Base-by-base conservation (phyloP, 257 asterid genomes). In the Ehretia macrophylla region DNA sequence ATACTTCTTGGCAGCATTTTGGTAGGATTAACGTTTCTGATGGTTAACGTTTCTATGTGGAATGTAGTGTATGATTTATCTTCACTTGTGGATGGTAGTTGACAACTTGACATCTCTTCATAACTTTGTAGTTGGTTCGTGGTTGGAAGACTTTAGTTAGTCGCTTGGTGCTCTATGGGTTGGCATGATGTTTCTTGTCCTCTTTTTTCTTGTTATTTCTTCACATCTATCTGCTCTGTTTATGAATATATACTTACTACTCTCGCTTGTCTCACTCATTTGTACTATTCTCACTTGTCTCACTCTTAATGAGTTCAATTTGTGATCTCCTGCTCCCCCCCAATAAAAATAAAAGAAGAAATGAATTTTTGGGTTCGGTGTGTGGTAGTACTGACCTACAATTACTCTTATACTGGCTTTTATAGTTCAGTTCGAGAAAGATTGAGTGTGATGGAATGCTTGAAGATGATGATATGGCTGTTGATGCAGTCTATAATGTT, bases 401-500 rank as follows among this genome's bases (percentile, higher is more conserved):
- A 4, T 45, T 14, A 27, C 35, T 45, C 50, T 12, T 13, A 13
- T 12, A 11, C 50, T 45, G 50, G 50, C 5, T 45, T 45, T 45
- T 45, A 45, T 45, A 45, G 50, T 45, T 45, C 8, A 27, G 35
- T 6, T 27, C 35, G 50, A 45, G n/a, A 45, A 45, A 12, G 50
- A 13, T 45, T 45, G 50, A 4, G 50, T 45, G 14, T 11, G 50
- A 45, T 14, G 14, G 5, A 45, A 10, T 14, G 50, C 17, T 14
- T 45, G 50, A n/a, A 45, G 14, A 9, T 42, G 47, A 14, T 27
- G 47, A 42, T 14, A 13, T 12, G 50, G 14, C 50, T 45, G 50
- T 45, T 45, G 50, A 14, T 45, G 50, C 35, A 27, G 35, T 27
- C 35, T 27, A 27, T 27, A 27, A 45, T 45, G 62, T 69, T 22